A percentile compares a stretch with the other conserved stretches of the same genome.
Evolutionary conservation across 2,329 filamentous ascomycete species (phyloP).

Genomic region (Penicillium sp.): DNA sequence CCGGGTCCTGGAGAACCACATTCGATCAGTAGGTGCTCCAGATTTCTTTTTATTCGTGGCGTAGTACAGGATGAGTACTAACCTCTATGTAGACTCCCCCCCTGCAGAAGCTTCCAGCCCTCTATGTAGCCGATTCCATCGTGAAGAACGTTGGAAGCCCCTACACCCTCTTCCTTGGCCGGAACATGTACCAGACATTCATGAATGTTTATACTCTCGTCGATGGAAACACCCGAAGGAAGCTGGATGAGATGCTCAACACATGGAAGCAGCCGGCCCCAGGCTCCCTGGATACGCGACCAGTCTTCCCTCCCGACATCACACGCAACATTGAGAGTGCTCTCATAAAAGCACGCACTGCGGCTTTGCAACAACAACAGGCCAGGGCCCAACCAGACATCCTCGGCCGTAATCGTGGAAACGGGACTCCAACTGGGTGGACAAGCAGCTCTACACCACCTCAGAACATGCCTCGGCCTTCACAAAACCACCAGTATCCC

Average conservation of each 20-base stretch:
- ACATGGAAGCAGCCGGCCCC: slow-evolving; percentile 98
- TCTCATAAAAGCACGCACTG: slow-evolving; percentile 73
- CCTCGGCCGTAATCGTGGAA: slow-evolving; percentile 51
- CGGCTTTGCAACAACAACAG: slow-evolving; percentile 50
- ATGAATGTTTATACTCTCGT: slow-evolving; percentile 96
- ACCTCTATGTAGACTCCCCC: slow-evolving; percentile 67
- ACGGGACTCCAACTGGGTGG: slow-evolving; percentile 58
- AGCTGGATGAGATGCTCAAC: slow-evolving; percentile 95
- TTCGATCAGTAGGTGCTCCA: slow-evolving; percentile 75
- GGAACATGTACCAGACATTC: slow-evolving; percentile 88
- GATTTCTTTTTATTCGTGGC: slow-evolving; percentile 3
- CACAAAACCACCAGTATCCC: slow-evolving; percentile 30
- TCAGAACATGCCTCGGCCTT: slow-evolving; percentile 38
- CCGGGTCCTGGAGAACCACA: slow-evolving; percentile 84
- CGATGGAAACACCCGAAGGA: slow-evolving; percentile 74
- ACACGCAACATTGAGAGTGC: slow-evolving; percentile 92
- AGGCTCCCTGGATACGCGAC: slow-evolving; percentile 85
- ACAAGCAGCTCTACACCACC: slow-evolving; percentile 65
- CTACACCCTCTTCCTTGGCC: slow-evolving; percentile 91
- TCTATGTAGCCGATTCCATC: slow-evolving; percentile 96
- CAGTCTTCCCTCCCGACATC: slow-evolving; percentile 84
- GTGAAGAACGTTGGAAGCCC: slow-evolving; percentile 98
- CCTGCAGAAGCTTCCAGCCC: slow-evolving; percentile 84
- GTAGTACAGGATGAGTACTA: slow-evolving; percentile 13
- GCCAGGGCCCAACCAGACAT: slow-evolving; percentile 56